Percentiles rank a stretch among this genome's conserved stretches.
Conservation (phyloP, 2,329 filamentous ascomycete species). For the Colletotrichum sojae region DNA sequence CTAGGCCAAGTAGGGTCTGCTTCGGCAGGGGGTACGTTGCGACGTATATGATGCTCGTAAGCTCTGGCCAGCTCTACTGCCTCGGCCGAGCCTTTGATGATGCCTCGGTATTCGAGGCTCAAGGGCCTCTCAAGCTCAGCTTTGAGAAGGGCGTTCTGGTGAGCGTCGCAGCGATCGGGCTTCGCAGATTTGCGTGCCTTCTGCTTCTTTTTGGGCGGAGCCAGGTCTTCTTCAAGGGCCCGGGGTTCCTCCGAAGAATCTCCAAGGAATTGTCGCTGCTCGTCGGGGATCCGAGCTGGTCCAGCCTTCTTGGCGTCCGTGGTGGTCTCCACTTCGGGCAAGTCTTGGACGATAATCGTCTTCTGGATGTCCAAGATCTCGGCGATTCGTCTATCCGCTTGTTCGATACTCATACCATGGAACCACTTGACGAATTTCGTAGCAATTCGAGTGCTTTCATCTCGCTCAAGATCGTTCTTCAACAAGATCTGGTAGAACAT, state of each 20-base stretch:
- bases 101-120: neutral
- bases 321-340: too few relatives aligned
- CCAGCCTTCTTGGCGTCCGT: too few relatives aligned
- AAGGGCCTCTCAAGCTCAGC: neutral
- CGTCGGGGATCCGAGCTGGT: too few relatives aligned
- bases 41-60: neutral
- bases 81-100: neutral
- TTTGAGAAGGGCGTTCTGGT: neutral
- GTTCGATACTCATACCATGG: too few relatives aligned
- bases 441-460: too few relatives aligned
- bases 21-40: neutral
- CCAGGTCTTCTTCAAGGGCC: neutral
- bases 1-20: neutral
- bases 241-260: neutral
- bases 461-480: too few relatives aligned
- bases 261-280: too few relatives aligned
- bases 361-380: too few relatives aligned
- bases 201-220: neutral
- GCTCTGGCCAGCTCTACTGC: neutral
- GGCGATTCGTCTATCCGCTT: too few relatives aligned
- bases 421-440: too few relatives aligned
- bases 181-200: neutral
- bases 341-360: too few relatives aligned
- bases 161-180: neutral
- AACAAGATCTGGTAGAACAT: too few relatives aligned